Evolutionary conservation across 1,139 yeast species (phyloP).

Genomic region (Diutina pseudorugosa): DNA sequence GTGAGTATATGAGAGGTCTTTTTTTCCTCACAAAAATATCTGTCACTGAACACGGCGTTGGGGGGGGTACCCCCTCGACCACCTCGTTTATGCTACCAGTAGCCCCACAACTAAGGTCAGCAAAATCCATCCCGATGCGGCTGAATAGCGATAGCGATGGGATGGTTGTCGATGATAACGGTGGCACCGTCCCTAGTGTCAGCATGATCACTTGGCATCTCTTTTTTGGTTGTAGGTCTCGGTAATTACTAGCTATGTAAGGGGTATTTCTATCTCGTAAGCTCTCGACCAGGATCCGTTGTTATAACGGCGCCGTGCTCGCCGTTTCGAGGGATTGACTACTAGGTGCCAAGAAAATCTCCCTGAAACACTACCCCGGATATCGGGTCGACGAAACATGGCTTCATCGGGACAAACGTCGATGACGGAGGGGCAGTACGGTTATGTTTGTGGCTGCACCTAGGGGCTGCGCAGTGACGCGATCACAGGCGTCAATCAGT

Average conservation of each 20-base stretch:
- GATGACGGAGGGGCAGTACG: not conserved
- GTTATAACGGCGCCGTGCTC: not conserved
- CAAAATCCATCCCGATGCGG: not conserved
- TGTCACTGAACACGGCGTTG: not conserved
- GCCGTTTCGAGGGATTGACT: not conserved
- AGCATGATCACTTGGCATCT: not conserved
- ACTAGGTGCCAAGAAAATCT: not conserved
- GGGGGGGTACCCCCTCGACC: not conserved
- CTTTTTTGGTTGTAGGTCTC: not conserved
- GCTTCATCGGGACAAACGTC: not conserved
- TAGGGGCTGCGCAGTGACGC: not conserved
- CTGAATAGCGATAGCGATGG: not conserved
- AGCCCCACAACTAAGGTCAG: not conserved
- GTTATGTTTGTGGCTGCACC: not conserved
- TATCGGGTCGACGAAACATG: not conserved
- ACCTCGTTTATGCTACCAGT: not conserved
- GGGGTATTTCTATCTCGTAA: not conserved
- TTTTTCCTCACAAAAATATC: not conserved
- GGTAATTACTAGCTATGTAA: not conserved
- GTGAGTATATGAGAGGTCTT: too few species aligned
- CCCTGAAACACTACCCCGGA: not conserved
- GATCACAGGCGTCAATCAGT: not conserved
- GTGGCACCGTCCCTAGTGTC: not conserved
- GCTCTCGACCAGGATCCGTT: not conserved
- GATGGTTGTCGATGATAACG: not conserved